phyloP scores from a whole-genome alignment of 2,329 filamentous ascomycete genomes.

The Raffaelea deltoideospora region DNA sequence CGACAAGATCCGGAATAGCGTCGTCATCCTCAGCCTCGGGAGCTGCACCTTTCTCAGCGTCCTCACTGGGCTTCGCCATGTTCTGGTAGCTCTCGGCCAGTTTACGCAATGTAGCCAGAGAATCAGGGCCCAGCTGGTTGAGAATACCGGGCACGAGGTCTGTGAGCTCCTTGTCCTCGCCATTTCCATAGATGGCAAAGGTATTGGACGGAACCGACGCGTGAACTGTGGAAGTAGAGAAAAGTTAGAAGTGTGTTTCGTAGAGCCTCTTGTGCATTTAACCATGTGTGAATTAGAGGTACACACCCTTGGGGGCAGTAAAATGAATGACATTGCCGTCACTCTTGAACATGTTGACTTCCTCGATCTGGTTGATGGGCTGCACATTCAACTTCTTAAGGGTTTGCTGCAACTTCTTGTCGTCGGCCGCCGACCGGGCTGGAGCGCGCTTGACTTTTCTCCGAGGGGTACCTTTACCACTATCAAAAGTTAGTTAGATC shows the following conservation, averaged over 20 bases:
- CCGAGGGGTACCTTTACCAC: constrained; percentile 96
- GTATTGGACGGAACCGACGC: constrained; percentile 96
- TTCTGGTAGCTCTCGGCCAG: constrained; percentile 98
- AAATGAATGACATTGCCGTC: constrained; percentile 99
- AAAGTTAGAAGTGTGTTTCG: no score
- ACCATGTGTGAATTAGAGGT: no score
- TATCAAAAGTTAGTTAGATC: constrained; percentile 11
- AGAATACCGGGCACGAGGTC: constrained; percentile 98
- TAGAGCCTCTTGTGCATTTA: not conserved
- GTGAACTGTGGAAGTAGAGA: constrained; percentile 77
- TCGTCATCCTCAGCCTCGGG: constrained; percentile 69
- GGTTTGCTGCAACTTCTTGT: constrained; percentile 97
- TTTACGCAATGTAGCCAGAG: constrained; percentile 92
- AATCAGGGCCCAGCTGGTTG: constrained; percentile 98
- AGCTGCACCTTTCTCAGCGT: constrained; percentile 63
- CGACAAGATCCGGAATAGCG: constrained; percentile 94
- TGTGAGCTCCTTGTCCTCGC: constrained; percentile 99
- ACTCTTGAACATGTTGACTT: constrained; percentile 99
- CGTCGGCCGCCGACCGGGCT: constrained; percentile 81
- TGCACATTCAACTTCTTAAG: constrained; percentile 99
- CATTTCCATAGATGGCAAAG: constrained; percentile 97
- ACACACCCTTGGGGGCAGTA: constrained; percentile 86
- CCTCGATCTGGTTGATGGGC: constrained; percentile 98
- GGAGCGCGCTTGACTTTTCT: constrained; percentile 98
- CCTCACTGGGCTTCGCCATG: constrained; percentile 77